These are phyloP conservation scores for Gracilaria domingensis DNA, from an alignment of 23 red algal species.

Conservation along the genomic window DNA sequence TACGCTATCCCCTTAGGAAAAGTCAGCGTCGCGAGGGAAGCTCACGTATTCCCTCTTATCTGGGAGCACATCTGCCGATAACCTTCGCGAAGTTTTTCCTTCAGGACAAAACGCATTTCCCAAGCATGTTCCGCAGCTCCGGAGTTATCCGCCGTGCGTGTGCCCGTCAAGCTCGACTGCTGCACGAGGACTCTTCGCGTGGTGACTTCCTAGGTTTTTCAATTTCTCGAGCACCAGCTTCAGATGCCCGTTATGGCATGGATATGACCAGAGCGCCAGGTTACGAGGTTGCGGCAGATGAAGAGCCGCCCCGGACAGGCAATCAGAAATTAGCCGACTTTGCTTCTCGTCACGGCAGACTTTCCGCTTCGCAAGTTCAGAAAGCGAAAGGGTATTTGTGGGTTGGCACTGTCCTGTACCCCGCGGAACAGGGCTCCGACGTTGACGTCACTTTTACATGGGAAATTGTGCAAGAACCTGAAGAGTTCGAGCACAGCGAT, in stretches of 20 bases:
- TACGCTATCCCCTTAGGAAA: background rate
- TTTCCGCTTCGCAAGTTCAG: conserved; percentile 49
- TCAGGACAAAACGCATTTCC: background rate
- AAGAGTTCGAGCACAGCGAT: conserved; percentile 26
- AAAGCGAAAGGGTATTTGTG: conserved; percentile 66
- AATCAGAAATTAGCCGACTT: conserved; percentile 75
- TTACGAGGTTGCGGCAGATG: conserved; percentile 66
- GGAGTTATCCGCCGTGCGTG: conserved; percentile 30
- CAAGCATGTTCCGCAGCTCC: conserved; percentile 33
- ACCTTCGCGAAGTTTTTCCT: background rate
- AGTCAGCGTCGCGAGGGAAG: background rate
- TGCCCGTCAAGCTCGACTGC: conserved; percentile 40
- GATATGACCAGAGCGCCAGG: conserved; percentile 70
- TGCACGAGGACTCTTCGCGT: conserved; percentile 70
- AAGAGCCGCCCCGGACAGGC: conserved; percentile 42
- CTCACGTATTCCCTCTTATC: background rate
- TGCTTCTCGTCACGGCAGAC: conserved; percentile 58
- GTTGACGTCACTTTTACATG: conserved; percentile 51
- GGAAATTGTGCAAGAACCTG: conserved; percentile 52
- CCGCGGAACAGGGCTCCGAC: conserved; percentile 33
- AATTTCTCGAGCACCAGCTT: conserved; percentile 9
- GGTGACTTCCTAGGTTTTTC: conserved; percentile 65
- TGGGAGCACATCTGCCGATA: background rate
- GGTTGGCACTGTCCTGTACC: conserved; percentile 65
- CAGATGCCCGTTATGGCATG: conserved; percentile 67